Evolutionary conservation across 164 flowering plant genomes (phyloP).

Genomic region (Magnolia kwangsiensis): DNA sequence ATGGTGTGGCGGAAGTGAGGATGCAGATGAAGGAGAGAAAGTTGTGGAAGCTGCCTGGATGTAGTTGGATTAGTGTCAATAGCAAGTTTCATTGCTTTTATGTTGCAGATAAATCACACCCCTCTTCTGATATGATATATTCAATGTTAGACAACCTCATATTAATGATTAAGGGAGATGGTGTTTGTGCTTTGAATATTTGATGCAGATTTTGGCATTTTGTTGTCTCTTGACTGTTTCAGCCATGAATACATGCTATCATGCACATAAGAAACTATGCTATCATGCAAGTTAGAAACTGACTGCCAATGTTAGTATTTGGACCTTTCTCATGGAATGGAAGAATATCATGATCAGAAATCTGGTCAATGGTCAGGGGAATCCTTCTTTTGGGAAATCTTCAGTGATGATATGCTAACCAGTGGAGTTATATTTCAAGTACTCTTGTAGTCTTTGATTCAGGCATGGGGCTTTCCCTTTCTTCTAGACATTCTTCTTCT

Average conservation of each 20-base stretch:
- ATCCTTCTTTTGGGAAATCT: background rate
- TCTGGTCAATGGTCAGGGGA: background rate
- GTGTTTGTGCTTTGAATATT: constrained; percentile 17
- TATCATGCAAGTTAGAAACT: background rate
- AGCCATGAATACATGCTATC: background rate
- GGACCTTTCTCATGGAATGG: background rate
- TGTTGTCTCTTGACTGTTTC: background rate
- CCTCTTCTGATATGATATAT: constrained; percentile 35
- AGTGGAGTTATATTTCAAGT: background rate
- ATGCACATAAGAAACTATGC: background rate
- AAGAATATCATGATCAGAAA: background rate
- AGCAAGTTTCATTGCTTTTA: constrained; percentile 43
- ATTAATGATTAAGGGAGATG: constrained; percentile 33
- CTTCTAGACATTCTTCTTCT: background rate
- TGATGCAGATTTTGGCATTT: background rate
- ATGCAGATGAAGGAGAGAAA: constrained; percentile 50
- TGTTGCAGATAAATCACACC: constrained; percentile 62
- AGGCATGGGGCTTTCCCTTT: constrained; percentile 2
- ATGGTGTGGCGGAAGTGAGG: constrained; percentile 56
- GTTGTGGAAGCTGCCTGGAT: constrained; percentile 59
- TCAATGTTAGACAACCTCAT: constrained; percentile 41
- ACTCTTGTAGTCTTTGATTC: background rate
- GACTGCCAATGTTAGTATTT: background rate
- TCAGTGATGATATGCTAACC: background rate
- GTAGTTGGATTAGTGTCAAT: constrained; percentile 69